Evolutionary conservation across 164 flowering plant species (phyloP), one percentile per base, ranked within the genome.

Genomic region (Nelumbo lutea): DNA sequence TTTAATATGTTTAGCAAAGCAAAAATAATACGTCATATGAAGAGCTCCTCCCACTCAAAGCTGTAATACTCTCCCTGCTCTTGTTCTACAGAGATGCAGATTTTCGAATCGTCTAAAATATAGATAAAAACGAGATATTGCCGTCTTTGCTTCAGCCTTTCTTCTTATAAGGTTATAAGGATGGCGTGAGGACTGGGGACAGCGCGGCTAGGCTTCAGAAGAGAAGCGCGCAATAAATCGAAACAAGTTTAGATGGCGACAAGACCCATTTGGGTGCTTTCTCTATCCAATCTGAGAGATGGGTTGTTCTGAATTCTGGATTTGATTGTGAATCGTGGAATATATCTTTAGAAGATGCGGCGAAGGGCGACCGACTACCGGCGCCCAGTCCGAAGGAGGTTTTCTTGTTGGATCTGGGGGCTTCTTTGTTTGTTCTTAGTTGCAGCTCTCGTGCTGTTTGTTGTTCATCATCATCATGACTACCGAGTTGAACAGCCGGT

Each of bases 351-450:
- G 71, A 82, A 72, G 82, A 91, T 88, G 96, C 72, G 98, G 80
- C 81, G 96, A 73, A 85, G 96, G 85, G 85, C 91, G 61, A 87
- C 92, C 79, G 96, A 93, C 41, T 83, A 67, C 77, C 89, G 98
- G 88, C 96, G 94, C 86, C 93, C 88, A 79, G 86, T 79, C 68
- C 76, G 94, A 53, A 76, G 93, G 88, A 84, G 85, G 83, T 71
- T 87, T 50, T 80, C 90, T 51, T 64, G 68, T 74, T 88, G 98
- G 98, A 91, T 93, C 94, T 88, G 90, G 90, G 75, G 72, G 67
- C 84, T 93, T 55, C 80, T 93, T 56, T 82, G 73, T 39, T 45
- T 84, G 61, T 89, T 87, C 74, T 72, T 77, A 11, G 47, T 86
- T 68, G 91, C 84, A 1, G 96, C 87, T 43, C 76, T 88, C 72